Percentiles rank a stretch among this genome's conserved stretches.
phyloP scores from a whole-genome alignment of 176 grass and related monocot species.

The Musa beccarii region DNA sequence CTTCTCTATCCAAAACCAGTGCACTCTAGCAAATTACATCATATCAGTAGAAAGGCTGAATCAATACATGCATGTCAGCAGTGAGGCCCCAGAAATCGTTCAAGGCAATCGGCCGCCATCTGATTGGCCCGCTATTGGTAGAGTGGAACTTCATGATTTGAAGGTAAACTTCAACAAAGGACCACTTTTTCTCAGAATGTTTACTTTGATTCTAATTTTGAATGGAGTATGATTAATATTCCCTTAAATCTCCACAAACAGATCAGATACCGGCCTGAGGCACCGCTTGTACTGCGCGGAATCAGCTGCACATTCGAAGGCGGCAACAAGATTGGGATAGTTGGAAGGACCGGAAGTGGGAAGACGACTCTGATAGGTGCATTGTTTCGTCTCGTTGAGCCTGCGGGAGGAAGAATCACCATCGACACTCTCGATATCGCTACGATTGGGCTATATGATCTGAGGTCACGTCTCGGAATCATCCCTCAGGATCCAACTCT shows the following conservation, averaged over 20 bases:
- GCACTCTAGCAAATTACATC: conserved; percentile 62
- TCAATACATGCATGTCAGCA: conserved; percentile 76
- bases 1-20: conserved; percentile 84
- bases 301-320: conserved; percentile 80
- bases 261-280: conserved; percentile 72
- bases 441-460: conserved; percentile 66
- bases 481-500: conserved; percentile 97
- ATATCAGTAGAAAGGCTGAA: conserved; percentile 89
- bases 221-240: neutral
- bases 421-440: conserved; percentile 62
- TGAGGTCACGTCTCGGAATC: conserved; percentile 78
- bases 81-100: conserved; percentile 65
- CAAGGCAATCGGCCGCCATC: conserved; percentile 40
- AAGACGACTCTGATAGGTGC: conserved; percentile 90
- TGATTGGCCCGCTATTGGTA: conserved; percentile 73
- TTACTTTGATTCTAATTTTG: neutral
- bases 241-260: conserved; percentile 32
- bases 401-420: conserved; percentile 62
- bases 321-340: conserved; percentile 77
- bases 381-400: conserved; percentile 91
- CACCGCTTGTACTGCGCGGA: conserved; percentile 62
- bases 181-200: too few relatives aligned
- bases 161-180: conserved; percentile 31
- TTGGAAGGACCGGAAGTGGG: conserved; percentile 86
- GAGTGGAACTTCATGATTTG: conserved; percentile 62